Evolutionary conservation across 2,329 filamentous ascomycete genomes (phyloP), one percentile per base, ranked within the genome.

Genomic region (Cladobotryum protrusum): DNA sequence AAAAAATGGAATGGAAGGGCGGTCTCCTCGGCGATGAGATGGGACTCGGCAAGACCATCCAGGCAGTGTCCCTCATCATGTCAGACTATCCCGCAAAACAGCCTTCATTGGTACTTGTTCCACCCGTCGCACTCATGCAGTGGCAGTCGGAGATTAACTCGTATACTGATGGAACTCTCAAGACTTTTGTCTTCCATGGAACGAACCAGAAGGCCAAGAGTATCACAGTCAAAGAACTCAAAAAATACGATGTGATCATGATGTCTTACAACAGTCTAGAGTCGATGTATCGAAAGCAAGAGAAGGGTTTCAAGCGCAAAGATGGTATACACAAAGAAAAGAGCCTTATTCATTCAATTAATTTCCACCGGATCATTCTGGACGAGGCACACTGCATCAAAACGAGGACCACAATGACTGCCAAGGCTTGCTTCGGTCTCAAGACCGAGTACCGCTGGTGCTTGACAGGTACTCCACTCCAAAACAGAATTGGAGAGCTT

Each of bases 11-110:
- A 36, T 97, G 91, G 79, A 88, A 84, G 62, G 93, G 93, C 15
- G 93, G 93, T 13, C 75, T 99, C 2, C 78, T 99, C 2, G 93
- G 93, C 52, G 93, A 99, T 59, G 93, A 99, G 69, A 99, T 99
- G 93, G 93, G 93, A 6, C 87, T 99, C 71, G 93, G 93, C 45
- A 99, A 99, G 73, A 99, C 93, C 0, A 97, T 99, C 45, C 93
- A 99, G 68, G 92, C 93, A 2, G 93, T 99, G 15, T 96, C 92
- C 3, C 78, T 99, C 41, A 90, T 99, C 67, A 97, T 97, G 93
- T 96, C 92, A 1, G 91, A 97, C 65, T 96, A 88, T 61, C 92
- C 91, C 3, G 87, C 84, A 18, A 86, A 86, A 58, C 72, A 85
- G 48, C 92, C 93, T 1, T 87, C 89, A 0, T 75, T 97, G 4